Base-by-base conservation (phyloP, 2,329 filamentous ascomycete species). In the Fusarium papillatum region DNA sequence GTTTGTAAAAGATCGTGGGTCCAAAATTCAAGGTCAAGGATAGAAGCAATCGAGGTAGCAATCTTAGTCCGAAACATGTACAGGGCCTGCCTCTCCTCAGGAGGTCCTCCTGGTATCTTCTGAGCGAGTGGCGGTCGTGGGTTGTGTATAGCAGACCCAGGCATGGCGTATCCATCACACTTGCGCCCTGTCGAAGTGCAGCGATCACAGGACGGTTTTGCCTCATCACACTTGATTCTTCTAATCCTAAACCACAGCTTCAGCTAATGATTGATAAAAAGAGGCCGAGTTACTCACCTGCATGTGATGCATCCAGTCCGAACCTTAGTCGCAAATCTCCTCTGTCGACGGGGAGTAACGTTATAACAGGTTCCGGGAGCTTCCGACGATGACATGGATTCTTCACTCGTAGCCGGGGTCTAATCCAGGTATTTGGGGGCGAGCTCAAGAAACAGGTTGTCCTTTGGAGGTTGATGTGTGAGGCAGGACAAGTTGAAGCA, bases 61-160 rank as follows among this genome's bases (percentile, higher is more conserved):
- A 69, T 46, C 36, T 66, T 62, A 10, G 62, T 62, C 17, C 67
- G 34, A 29, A 69, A 69, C 34, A 69, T 61, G 53, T 69, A 69
- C 17, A 69, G 11, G 1, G 62, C 67, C 9, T 55, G 50, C 16
- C 57, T 61, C 57, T 39, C 36, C 19, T 24, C 16, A 5, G 36
- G 36, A 41, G n/a, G 17, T 14, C 55, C 55, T 41, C 57, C 39
- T 17, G 36, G 7, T 29, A 5, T 6, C 7, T n/a, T 13, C 13
- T 22, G 31, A 24, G 55, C 31, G 7, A 22, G 13, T 38, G n/a
- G 14, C 34, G 26, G 16, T 38, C 16, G n/a, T 22, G 19, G 31
- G 3, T 61, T 39, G 57, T 5, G 22, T 14, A 17, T 19, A 29
- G 24, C 24, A 26, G 24, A 5, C 10, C 22, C 46, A 2, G 16